phyloP scores from a whole-genome alignment of 805 yeast species.

The Candida taoyuanica region DNA sequence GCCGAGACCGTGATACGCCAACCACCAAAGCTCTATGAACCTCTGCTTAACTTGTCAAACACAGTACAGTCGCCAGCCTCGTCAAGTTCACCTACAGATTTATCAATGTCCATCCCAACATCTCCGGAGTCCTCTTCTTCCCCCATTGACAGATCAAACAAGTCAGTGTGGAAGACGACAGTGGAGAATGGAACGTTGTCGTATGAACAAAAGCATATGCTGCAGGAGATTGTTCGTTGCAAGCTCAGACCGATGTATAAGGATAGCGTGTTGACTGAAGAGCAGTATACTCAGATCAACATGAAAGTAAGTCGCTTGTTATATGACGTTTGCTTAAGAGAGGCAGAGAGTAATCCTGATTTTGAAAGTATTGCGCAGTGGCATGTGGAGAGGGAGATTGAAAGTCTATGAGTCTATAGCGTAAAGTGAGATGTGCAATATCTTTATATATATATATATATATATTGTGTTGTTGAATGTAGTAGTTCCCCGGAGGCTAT shows the following conservation, averaged over 20 bases:
- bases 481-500: too few relatives aligned
- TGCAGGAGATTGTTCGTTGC: conserved; percentile 56
- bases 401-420: conserved; percentile 1
- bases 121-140: conserved; percentile 15
- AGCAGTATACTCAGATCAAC: conserved; percentile 56
- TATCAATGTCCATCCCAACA: conserved; percentile 9
- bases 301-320: conserved; percentile 55
- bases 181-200: conserved; percentile 10
- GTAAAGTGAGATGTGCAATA: too few relatives aligned
- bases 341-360: conserved; percentile 3
- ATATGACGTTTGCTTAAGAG: conserved; percentile 36
- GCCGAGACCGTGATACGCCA: conserved; percentile 1
- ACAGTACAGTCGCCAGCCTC: conserved; percentile 4
- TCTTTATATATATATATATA: neutral
- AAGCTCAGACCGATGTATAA: conserved; percentile 46
- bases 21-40: neutral
- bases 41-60: too few relatives aligned
- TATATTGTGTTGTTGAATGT: too few relatives aligned
- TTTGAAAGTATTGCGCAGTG: conserved; percentile 20
- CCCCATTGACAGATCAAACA: conserved; percentile 6
- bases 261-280: conserved; percentile 30
- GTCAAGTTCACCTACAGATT: conserved; percentile 9
- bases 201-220: conserved; percentile 44
- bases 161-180: conserved; percentile 11
- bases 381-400: conserved; percentile 5